Evolutionary conservation across 192 early-diverging fungal species (phyloP), one percentile per base, ranked within the genome.

Genomic region (Dissophora ornata): DNA sequence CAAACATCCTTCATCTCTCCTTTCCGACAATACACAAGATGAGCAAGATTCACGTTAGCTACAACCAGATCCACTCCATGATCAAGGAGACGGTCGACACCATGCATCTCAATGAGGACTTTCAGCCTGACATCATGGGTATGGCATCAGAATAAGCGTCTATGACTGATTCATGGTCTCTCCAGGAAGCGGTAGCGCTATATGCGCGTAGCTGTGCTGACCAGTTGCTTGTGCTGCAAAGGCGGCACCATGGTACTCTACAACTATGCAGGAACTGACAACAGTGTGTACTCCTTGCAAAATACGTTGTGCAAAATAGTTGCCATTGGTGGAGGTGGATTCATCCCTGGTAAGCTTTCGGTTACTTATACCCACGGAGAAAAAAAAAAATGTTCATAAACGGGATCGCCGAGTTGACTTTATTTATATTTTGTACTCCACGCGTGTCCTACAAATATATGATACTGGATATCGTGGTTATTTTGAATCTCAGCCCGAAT

Each of bases 331-430:
- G 90, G 89, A 48, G 92, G 92, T 70, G 92, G 92, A 19, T 91
- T 92, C 63, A 90, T 92, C 41, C 92, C 92, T 30, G 90, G 90
- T 45, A 86, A 91, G n/a, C n/a, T n/a, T n/a, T n/a, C n/a, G n/a
- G n/a, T n/a, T n/a, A n/a, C n/a, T n/a, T n/a, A n/a, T n/a, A n/a
- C n/a, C n/a, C n/a, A n/a, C n/a, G n/a, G n/a, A n/a, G n/a, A 36
- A 13, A 46, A 52, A 38, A 38, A 38, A 38, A 38, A 38, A 38
- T 38, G 7, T 38, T 13, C 13, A n/a, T n/a, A n/a, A n/a, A 12
- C 12, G 36, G 36, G 36, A 38, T 38, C 5, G 5, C 38, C 19
- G 22, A 25, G 44, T 16, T 45, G 44, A 45, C 21, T 24, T 47
- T 54, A 56, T 46, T 56, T 49, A 55, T 65, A 46, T 21, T 46